These are phyloP conservation scores for Fusarium sp. DNA, from an alignment of 2,329 filamentous ascomycete species.

Conservation along the genomic window DNA sequence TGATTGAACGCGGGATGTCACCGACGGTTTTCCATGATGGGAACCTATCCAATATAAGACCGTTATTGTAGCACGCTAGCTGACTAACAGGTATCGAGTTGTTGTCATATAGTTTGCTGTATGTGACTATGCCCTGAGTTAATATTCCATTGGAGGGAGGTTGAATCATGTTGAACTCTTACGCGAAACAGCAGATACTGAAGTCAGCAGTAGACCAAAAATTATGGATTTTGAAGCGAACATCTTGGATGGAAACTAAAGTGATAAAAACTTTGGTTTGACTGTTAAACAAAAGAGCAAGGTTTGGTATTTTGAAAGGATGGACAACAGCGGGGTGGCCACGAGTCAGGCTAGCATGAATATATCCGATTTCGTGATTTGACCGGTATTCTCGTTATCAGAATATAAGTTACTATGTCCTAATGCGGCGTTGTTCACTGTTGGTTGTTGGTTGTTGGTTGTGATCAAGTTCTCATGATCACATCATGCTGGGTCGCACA, in stretches of 20 bases:
- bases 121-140: background rate
- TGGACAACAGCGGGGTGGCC: background rate
- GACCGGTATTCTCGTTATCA: background rate
- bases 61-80: background rate
- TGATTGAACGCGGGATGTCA: background rate
- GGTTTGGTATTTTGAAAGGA: background rate
- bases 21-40: background rate
- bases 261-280: rapidly evolving
- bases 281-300: background rate
- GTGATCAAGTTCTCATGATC: background rate
- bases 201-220: too few relatives aligned
- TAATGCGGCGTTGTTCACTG: background rate
- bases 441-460: background rate
- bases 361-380: background rate
- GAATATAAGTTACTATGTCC: background rate
- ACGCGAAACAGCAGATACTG: background rate
- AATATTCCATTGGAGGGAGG: background rate
- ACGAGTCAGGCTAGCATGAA: background rate
- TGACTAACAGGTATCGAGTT: background rate
- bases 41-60: background rate
- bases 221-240: background rate
- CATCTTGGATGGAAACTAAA: background rate
- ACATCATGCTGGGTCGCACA: background rate
- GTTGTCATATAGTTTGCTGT: background rate
- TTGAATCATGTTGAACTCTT: background rate